Evolutionary conservation across 495 filamentous ascomycete species (phyloP), one percentile per base, ranked within the genome.

Genomic region (Ascodesmis nigricans): DNA sequence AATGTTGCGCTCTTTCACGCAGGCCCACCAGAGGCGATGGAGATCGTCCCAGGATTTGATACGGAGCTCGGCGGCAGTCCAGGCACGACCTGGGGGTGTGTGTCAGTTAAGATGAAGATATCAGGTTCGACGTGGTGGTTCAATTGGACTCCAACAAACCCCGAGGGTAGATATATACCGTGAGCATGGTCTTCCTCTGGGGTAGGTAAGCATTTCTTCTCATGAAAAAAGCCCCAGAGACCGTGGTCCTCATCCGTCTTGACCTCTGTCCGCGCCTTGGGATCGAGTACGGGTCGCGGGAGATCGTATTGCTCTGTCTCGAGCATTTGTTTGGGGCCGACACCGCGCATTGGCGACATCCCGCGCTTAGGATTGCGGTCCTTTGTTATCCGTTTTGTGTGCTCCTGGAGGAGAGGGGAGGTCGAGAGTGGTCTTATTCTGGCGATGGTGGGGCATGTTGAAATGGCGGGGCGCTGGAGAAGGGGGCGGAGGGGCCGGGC

Each of bases 21-120:
- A 99, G 20, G 81, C 70, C 78, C 81, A 95, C 87, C 87, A 99
- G 39, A 99, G 63, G 33, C 56, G 57, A 50, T 93, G 83, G 30
- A 99, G 58, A 54, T 93, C 84, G 27, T 93, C 80, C 81, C 81
- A 99, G 36, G 70, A 75, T 58, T 91, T 91, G 30, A 64, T 56
- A 23, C 82, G 67, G 33, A 99, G 65, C 57, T 99, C 90, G 58
- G 78, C 71, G n/a, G 74, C 70, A 19, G 62, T 66, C 90, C 90
- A 99, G 18, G 65, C 54, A 29, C 87, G 72, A 20, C 87, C 74
- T 76, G 42, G 33, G 33, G 14, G 7, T n/a, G n/a, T n/a, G n/a
- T n/a, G 10, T 17, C 8, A 16, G 23, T 30, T 14, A 26, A 21
- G 5, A 34, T 24, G 4, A 16, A 27, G 22, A 22, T 31, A 25